phyloP scores from a whole-genome alignment of 148 eudicot genomes.

The Talinum fruticosum region DNA sequence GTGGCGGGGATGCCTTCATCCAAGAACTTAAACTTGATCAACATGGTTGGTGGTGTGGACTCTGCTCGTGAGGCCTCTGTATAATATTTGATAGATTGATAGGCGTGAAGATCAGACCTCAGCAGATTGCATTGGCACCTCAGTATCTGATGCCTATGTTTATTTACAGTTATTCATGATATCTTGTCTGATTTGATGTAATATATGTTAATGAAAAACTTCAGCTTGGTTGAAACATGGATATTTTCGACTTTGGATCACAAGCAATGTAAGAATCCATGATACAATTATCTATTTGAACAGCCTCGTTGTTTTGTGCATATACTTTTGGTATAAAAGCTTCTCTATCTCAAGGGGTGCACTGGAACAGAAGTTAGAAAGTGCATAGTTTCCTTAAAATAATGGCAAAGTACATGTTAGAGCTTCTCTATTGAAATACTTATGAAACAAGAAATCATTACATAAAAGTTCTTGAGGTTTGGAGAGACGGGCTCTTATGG shows the following conservation, averaged over 20 bases:
- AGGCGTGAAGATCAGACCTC: background rate
- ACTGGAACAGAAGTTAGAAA: background rate
- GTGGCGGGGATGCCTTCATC: conserved; percentile 68
- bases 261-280: background rate
- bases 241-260: background rate
- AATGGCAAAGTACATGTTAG: background rate
- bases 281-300: too few relatives aligned
- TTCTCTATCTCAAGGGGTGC: too few relatives aligned
- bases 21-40: conserved; percentile 47
- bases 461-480: conserved; percentile 1
- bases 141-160: background rate
- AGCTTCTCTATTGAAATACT: conserved; percentile 11
- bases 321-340: too few relatives aligned
- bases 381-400: conserved; percentile 7
- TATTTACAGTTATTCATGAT: background rate
- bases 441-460: conserved; percentile 10
- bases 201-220: background rate
- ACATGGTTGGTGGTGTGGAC: conserved; percentile 9
- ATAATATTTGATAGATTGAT: background rate
- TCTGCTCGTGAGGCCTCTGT: background rate
- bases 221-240: background rate
- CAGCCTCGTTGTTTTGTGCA: too few relatives aligned
- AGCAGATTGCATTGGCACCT: background rate
- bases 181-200: background rate
- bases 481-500: conserved; percentile 8